These are phyloP conservation scores for Erythrophleum ivorense DNA, from an alignment of 331 rosid species.

Conservation along the genomic window DNA sequence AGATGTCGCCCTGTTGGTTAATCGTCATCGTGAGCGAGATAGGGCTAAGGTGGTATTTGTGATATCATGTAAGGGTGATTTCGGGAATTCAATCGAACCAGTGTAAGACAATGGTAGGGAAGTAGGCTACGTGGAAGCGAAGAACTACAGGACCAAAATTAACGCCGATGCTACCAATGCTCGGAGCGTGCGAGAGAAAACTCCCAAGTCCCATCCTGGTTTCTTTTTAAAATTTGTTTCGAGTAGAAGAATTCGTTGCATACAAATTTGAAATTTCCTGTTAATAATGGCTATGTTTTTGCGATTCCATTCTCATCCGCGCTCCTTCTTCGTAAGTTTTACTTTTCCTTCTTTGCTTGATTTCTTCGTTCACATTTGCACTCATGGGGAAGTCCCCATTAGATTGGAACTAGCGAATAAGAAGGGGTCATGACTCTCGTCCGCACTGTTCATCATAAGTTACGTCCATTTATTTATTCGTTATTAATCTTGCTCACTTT, in stretches of 20 bases:
- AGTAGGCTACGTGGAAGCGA: slow-evolving; percentile 46
- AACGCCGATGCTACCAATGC: slow-evolving; percentile 15
- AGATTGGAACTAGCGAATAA: neutral
- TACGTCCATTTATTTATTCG: neutral
- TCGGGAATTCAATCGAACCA: neutral
- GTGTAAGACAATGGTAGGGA: slow-evolving; percentile 33
- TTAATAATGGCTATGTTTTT: slow-evolving; percentile 43
- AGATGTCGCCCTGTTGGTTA: neutral
- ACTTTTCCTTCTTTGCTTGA: neutral
- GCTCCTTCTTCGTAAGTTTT: slow-evolving; percentile 51
- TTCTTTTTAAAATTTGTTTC: neutral
- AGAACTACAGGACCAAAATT: slow-evolving; percentile 18
- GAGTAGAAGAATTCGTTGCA: neutral
- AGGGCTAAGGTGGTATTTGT: neutral
- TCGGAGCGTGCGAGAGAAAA: neutral
- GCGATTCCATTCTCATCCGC: slow-evolving; percentile 41
- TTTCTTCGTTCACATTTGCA: neutral
- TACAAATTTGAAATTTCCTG: neutral
- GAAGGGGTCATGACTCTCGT: neutral
- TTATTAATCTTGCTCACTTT: neutral
- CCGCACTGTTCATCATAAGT: neutral
- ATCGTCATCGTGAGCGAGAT: slow-evolving; percentile 37
- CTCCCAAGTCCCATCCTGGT: neutral
- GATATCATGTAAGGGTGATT: neutral
- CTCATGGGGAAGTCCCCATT: neutral